Evolutionary conservation across 2,329 filamentous ascomycete species (phyloP).

Genomic region (Fusarium udum): DNA sequence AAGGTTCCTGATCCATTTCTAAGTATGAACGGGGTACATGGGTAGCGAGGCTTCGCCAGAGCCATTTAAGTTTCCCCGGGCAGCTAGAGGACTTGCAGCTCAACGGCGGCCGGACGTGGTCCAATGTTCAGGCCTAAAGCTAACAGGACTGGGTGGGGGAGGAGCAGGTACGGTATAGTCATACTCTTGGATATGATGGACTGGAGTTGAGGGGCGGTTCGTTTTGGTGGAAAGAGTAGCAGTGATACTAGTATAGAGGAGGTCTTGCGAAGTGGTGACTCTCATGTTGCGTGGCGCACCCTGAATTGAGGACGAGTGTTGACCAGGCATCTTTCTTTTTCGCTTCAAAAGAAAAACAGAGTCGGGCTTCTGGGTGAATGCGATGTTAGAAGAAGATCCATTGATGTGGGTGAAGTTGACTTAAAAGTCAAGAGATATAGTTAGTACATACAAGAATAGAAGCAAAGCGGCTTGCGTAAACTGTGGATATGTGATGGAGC

Average conservation of each 20-base stretch:
- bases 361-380: conserved; percentile 12
- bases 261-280: conserved; percentile 58
- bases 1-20: not conserved
- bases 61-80: conserved; percentile 10
- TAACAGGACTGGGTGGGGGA: conserved; percentile 71
- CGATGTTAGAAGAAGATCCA: conserved; percentile 7
- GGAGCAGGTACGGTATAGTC: conserved; percentile 73
- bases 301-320: conserved; percentile 55
- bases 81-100: conserved; percentile 22
- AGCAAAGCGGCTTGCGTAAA: conserved; percentile 40
- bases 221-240: conserved; percentile 59
- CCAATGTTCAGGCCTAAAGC: conserved; percentile 68
- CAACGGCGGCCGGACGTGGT: conserved; percentile 49
- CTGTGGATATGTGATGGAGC: conserved; percentile 38
- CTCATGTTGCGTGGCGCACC: conserved; percentile 57
- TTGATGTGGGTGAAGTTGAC: not conserved
- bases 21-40: conserved; percentile 4
- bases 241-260: conserved; percentile 63
- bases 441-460: conserved; percentile 33
- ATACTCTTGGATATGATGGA: conserved; percentile 63
- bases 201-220: conserved; percentile 55
- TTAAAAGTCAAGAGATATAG: conserved; percentile 25
- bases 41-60: conserved; percentile 17
- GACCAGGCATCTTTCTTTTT: conserved; percentile 47
- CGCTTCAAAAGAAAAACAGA: not conserved